A percentile compares a stretch with the other conserved stretches of the same genome.
Evolutionary conservation across 352 stramenopile genomes (phyloP).

Genomic region (Globisporangium alternatum): DNA sequence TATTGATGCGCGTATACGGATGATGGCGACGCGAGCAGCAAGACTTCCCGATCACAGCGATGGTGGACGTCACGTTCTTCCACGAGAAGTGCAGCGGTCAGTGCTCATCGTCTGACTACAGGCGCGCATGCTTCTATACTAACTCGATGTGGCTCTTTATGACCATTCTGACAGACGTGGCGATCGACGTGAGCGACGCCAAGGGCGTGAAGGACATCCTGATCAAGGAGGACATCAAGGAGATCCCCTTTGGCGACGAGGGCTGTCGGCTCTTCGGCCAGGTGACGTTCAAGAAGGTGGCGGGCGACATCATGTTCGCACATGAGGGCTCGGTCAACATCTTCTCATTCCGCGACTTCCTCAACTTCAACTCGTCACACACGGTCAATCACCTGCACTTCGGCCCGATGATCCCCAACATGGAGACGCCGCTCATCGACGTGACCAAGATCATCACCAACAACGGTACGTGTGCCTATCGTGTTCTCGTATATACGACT

Average conservation of each 20-base stretch:
- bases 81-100: slow-evolving; percentile 73
- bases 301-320: slow-evolving; percentile 81
- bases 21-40: slow-evolving; percentile 39
- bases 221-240: slow-evolving; percentile 56
- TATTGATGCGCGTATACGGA: neutral
- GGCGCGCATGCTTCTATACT: neutral
- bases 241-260: slow-evolving; percentile 58
- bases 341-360: slow-evolving; percentile 85
- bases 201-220: slow-evolving; percentile 86
- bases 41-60: slow-evolving; percentile 72
- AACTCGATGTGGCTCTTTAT: neutral
- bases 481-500: too few species aligned
- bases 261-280: slow-evolving; percentile 73
- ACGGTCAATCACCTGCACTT: slow-evolving; percentile 77
- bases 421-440: slow-evolving; percentile 84
- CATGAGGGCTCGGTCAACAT: slow-evolving; percentile 83
- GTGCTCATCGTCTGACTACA: neutral
- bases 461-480: slow-evolving; percentile 45
- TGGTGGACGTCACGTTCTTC: slow-evolving; percentile 82
- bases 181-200: slow-evolving; percentile 80
- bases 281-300: slow-evolving; percentile 79
- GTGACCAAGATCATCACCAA: slow-evolving; percentile 80
- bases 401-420: slow-evolving; percentile 73
- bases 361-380: slow-evolving; percentile 89
- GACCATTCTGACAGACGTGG: slow-evolving; percentile 46